Evolutionary conservation across 805 yeast genomes (phyloP).

Genomic region (Lipomyces orientalis): DNA sequence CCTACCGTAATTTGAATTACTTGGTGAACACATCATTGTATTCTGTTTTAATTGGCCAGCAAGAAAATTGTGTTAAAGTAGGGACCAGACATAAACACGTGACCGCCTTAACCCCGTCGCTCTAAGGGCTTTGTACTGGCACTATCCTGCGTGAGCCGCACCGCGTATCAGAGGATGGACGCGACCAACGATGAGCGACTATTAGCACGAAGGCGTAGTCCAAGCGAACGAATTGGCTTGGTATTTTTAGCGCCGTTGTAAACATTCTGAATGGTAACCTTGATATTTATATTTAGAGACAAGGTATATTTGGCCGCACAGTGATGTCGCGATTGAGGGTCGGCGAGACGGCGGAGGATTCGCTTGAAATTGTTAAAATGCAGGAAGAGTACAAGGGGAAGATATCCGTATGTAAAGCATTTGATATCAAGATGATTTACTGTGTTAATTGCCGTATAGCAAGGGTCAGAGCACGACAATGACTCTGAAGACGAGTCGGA

Average conservation of each 20-base stretch:
- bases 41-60: neutral
- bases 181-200: neutral
- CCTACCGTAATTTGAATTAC: neutral
- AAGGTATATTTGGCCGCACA: neutral
- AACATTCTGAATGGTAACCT: neutral
- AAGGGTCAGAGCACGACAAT: neutral
- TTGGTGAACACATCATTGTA: neutral
- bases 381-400: neutral
- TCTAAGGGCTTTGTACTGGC: no score
- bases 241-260: no score
- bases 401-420: neutral
- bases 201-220: no score
- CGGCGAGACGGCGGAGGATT: conserved; percentile 1
- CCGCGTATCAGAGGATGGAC: neutral
- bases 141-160: neutral
- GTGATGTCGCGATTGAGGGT: neutral
- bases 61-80: no score
- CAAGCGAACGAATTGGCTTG: no score
- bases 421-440: neutral
- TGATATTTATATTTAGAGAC: neutral
- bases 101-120: no score
- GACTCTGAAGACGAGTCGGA: neutral
- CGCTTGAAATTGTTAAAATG: neutral
- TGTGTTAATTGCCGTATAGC: neutral
- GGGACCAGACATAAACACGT: no score